Percentiles rank a stretch among this genome's conserved stretches.
Conservation (phyloP, 2,329 filamentous ascomycete species). For the Xylariaceae sp. region DNA sequence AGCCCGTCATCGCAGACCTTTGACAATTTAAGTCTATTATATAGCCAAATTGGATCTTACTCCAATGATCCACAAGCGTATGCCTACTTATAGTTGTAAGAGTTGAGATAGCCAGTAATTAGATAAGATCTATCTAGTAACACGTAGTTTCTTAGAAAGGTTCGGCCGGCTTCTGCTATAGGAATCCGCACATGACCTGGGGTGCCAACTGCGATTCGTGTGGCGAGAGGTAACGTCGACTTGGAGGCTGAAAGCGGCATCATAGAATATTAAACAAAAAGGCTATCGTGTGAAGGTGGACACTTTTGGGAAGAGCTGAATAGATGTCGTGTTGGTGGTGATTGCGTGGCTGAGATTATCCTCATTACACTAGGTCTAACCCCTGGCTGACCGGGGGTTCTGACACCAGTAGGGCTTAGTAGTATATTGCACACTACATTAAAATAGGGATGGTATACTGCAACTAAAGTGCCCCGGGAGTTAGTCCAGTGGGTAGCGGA, state of each 20-base stretch:
- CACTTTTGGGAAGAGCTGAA: neutral
- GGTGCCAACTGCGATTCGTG: neutral
- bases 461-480: too few relatives aligned
- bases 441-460: too few relatives aligned
- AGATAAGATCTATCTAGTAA: neutral
- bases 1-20: too few relatives aligned
- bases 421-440: too few relatives aligned
- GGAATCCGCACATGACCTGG: neutral
- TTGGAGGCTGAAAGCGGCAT: neutral
- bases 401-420: slow-evolving; percentile 8
- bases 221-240: neutral
- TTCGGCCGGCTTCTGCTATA: neutral
- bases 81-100: neutral
- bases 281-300: too few relatives aligned
- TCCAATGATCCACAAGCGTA: neutral
- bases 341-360: slow-evolving; percentile 21
- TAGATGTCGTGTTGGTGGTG: neutral
- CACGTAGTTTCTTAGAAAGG: neutral
- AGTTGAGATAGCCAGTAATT: too few relatives aligned
- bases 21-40: neutral
- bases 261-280: too few relatives aligned
- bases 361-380: slow-evolving; percentile 14
- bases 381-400: slow-evolving; percentile 18
- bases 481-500: too few relatives aligned
- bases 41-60: neutral